Evolutionary conservation across 306 rosid species (phyloP), one percentile per base, ranked within the genome.

Genomic region (Quercus cerris): DNA sequence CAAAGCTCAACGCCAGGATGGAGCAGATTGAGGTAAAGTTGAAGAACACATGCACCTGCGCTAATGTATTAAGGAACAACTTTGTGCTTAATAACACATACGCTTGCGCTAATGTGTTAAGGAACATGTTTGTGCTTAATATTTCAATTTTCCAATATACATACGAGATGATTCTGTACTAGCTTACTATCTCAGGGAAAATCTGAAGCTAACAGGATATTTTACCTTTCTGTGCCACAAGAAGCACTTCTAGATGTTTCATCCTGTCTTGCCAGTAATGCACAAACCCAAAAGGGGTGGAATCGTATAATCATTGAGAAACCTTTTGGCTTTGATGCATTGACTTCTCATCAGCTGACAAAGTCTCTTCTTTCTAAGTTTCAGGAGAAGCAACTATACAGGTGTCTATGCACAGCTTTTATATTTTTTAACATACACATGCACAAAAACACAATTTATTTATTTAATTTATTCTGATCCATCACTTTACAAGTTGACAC

Each of bases 211-310:
- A 92, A 94, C 89, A 83, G 98, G 88, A 94, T 94, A 77, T 94
- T 94, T 84, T 94, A 94, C 89, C 98, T 92, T 66, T 91, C 98
- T 27, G 97, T 94, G 78, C 98, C 97, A 6, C 97, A 92, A 86
- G 97, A 94, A 80, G 97, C 93, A 54, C 97, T 94, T 85, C 80
- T 88, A 87, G 97, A 92, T 81, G 92, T 92, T 78, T 86, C 94
- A 38, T 77, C 88, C 55, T 87, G 91, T 79, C 85, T 94, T 59
- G 92, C 97, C 22, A 87, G 86, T 84, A 66, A 74, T 84, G 97
- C 92, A 83, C 97, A 94, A 85, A 92, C 97, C 51, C 81, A 76
- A 61, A 94, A 85, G 55, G 98, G 98, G 80, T 94, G 97, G 97
- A 94, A 91, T 88, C 98, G 97, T 61, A 85, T 94, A 75, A 94